A percentile compares a stretch with the other conserved stretches of the same genome.
Conservation (phyloP, 257 asterid genomes). For the Solanum pennellii region DNA sequence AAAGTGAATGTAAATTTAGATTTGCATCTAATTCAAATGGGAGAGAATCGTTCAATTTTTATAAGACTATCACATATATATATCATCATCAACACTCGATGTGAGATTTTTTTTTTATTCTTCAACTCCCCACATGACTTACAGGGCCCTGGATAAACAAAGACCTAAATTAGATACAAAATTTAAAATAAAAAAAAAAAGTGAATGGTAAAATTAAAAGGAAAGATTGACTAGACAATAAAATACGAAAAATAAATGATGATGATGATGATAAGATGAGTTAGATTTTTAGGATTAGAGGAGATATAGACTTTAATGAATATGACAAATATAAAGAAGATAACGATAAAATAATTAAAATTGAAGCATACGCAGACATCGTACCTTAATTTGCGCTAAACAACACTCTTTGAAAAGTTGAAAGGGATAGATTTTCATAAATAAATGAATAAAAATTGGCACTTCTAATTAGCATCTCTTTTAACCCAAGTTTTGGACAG, state of each 20-base stretch:
- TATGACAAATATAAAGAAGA: not conserved
- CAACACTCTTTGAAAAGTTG: not conserved
- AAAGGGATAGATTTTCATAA: not conserved
- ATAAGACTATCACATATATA: too few species aligned
- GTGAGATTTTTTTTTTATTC: too few species aligned
- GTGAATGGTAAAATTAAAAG: not conserved
- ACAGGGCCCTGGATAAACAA: fast-evolving
- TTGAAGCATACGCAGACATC: not conserved
- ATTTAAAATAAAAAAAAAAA: not conserved
- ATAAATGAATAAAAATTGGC: not conserved
- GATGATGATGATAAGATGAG: not conserved
- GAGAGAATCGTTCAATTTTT: too few species aligned
- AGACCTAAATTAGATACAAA: not conserved
- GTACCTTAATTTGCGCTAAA: not conserved
- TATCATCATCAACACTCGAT: too few species aligned
- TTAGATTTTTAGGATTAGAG: not conserved
- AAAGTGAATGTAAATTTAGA: too few species aligned
- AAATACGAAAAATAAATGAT: not conserved
- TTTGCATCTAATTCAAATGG: too few species aligned
- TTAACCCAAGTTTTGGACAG: not conserved
- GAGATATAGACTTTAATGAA: not conserved
- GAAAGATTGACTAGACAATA: not conserved
- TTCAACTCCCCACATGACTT: too few species aligned
- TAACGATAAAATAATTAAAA: not conserved
- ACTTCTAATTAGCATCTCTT: not conserved